Base-by-base conservation (phyloP, 371 early-diverging fungal genomes). In the Rhizopus stolonifer region DNA sequence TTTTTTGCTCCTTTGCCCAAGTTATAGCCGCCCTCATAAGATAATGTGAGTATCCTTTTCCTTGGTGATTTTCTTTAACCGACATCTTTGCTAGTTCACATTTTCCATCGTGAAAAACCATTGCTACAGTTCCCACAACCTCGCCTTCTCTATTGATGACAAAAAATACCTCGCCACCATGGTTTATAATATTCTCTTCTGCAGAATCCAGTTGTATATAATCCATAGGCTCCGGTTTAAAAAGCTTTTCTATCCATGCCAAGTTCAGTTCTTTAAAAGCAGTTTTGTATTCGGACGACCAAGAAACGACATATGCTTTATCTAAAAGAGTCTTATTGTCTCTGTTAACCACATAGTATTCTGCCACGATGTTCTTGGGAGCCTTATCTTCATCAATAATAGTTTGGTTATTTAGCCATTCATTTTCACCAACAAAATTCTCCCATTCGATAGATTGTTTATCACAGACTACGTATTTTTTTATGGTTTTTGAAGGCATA, bases 11-110 rank as follows among this genome's bases (percentile, higher is more conserved):
- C 39, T 47, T 40, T 2, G 61, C 58, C 61, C 66, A 61, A 3
- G 31, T 6, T 14, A 61, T 54, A 25, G 36, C 31, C 14, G 56
- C 61, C 2, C 40, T 13, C 66, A 65, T 51, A 5, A 65, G 24
- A 22, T 55, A 47, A 39, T 65, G 54, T 10, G 61, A 54, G 45
- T 54, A 61, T 0, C 66, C 66, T 48, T 43, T 54, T 13, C 61
- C 61, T 13, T 43, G 53, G n/a, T 50, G 52, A 23, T 49, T 52
- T 2, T 61, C 49, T 19, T 39, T 38, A 2, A 65, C 52, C 4
- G 58, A 43, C 58, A 65, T 61, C 17, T 61, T 61, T 0, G 54
- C 52, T 7, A 61, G 44, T 54, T 65, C 61, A 26, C 54, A 58
- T 11, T 24, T 22, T 4, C 61, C 61, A 6, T 55, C 18, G 24